Evolutionary conservation across 805 yeast genomes (phyloP).

Genomic region (Metschnikowia colocasiae): DNA sequence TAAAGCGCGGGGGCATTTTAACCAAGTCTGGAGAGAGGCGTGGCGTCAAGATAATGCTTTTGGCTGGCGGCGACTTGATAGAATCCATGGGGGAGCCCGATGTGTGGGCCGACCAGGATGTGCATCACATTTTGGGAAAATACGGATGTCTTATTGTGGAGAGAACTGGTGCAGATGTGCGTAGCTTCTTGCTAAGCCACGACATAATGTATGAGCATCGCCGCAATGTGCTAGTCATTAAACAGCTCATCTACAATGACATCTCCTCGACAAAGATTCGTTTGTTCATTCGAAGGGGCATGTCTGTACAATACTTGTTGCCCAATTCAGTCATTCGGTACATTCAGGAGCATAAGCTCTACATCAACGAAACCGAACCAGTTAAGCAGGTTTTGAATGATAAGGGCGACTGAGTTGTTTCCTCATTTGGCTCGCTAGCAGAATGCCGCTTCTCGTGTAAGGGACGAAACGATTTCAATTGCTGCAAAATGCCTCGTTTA

Average conservation of each 20-base stretch:
- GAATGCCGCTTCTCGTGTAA: neutral
- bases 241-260: conserved; percentile 94
- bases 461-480: neutral
- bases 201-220: conserved; percentile 98
- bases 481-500: neutral
- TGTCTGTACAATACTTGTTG: conserved; percentile 91
- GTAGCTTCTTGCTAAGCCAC: conserved; percentile 86
- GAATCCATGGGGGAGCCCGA: conserved; percentile 99
- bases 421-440: neutral
- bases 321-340: conserved; percentile 95
- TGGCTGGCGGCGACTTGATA: conserved; percentile 97
- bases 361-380: conserved; percentile 84
- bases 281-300: conserved; percentile 85
- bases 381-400: conserved; percentile 74
- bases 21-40: conserved; percentile 56
- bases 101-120: conserved; percentile 96
- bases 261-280: conserved; percentile 93
- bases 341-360: conserved; percentile 86
- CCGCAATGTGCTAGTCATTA: conserved; percentile 87
- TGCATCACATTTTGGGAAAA: conserved; percentile 91
- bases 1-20: conserved; percentile 79
- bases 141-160: conserved; percentile 97
- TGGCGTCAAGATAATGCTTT: conserved; percentile 90
- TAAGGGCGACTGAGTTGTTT: conserved; percentile 20
- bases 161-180: conserved; percentile 93